A percentile compares a stretch with the other conserved stretches of the same genome.
These are phyloP conservation scores for Globisporangium solare DNA, from an alignment of 352 stramenopile species.

Conservation along the genomic window DNA sequence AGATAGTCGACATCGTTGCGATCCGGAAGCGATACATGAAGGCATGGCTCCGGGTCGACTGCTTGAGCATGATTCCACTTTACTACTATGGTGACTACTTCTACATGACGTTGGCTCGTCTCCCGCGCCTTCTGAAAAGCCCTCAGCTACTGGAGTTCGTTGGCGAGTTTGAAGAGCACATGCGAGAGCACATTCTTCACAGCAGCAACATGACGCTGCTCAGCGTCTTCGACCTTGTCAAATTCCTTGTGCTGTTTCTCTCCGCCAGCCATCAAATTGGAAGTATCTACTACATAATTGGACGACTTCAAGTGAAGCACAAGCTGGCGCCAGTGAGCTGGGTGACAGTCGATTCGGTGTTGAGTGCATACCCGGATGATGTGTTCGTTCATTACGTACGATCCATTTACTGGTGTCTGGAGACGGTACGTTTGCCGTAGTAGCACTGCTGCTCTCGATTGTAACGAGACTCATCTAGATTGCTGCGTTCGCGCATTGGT, in stretches of 20 bases:
- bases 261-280: slow-evolving; percentile 17
- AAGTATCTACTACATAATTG: slow-evolving; percentile 22
- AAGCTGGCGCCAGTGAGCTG: slow-evolving; percentile 15
- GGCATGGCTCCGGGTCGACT: slow-evolving; percentile 29
- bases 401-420: slow-evolving; percentile 22
- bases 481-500: background rate
- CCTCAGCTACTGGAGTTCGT: slow-evolving; percentile 16
- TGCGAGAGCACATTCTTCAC: slow-evolving; percentile 11
- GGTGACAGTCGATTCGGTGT: slow-evolving; percentile 15
- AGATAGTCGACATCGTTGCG: slow-evolving; percentile 26
- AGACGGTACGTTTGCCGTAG: slow-evolving; percentile 12
- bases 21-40: slow-evolving; percentile 31
- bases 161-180: slow-evolving; percentile 12
- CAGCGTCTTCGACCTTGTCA: slow-evolving; percentile 20
- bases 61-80: slow-evolving; percentile 21
- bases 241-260: slow-evolving; percentile 26
- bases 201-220: slow-evolving; percentile 9
- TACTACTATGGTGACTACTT: slow-evolving; percentile 33
- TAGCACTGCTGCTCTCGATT: background rate
- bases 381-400: slow-evolving; percentile 19
- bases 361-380: slow-evolving; percentile 13
- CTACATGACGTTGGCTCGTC: slow-evolving; percentile 13
- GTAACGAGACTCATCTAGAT: background rate
- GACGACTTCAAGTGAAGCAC: slow-evolving; percentile 16
- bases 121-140: slow-evolving; percentile 16